These are phyloP conservation scores for Citrullus amarus DNA, from an alignment of 306 rosid genomes.

Conservation along the genomic window DNA sequence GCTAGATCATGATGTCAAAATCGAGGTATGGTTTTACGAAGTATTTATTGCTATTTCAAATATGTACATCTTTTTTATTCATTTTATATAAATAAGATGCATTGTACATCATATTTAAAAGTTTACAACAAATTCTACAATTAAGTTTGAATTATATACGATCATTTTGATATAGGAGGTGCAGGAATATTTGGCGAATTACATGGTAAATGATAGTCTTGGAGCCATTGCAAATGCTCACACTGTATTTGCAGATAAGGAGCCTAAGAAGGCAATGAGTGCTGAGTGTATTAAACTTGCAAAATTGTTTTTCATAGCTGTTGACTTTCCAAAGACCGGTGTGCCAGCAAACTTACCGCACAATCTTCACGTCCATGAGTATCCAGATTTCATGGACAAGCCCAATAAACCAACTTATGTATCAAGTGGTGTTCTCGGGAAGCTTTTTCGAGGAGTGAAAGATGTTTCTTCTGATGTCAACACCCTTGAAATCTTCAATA, in stretches of 20 bases:
- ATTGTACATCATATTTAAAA: not conserved
- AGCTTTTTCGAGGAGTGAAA: slow-evolving; percentile 51
- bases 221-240: slow-evolving; percentile 76
- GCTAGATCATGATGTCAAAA: slow-evolving; percentile 48
- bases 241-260: slow-evolving; percentile 58
- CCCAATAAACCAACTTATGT: slow-evolving; percentile 34
- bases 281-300: slow-evolving; percentile 49
- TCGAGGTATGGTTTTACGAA: slow-evolving; percentile 37
- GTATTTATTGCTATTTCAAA: not conserved
- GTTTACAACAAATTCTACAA: not conserved
- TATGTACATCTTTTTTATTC: not conserved
- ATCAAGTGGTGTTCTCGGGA: slow-evolving; percentile 57
- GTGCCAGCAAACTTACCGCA: slow-evolving; percentile 51
- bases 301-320: slow-evolving; percentile 50
- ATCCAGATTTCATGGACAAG: slow-evolving; percentile 85
- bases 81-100: not conserved
- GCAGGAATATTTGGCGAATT: slow-evolving; percentile 48
- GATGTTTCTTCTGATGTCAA: slow-evolving; percentile 21
- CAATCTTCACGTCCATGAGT: slow-evolving; percentile 32
- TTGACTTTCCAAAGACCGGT: slow-evolving; percentile 80
- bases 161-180: slow-evolving; percentile 44
- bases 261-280: slow-evolving; percentile 42
- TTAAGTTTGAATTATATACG: not conserved
- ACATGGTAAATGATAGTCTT: slow-evolving; percentile 44
- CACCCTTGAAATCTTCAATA: slow-evolving; percentile 27